Conservation (phyloP, 1,139 yeast species). For the Blastobotrys proliferans region DNA sequence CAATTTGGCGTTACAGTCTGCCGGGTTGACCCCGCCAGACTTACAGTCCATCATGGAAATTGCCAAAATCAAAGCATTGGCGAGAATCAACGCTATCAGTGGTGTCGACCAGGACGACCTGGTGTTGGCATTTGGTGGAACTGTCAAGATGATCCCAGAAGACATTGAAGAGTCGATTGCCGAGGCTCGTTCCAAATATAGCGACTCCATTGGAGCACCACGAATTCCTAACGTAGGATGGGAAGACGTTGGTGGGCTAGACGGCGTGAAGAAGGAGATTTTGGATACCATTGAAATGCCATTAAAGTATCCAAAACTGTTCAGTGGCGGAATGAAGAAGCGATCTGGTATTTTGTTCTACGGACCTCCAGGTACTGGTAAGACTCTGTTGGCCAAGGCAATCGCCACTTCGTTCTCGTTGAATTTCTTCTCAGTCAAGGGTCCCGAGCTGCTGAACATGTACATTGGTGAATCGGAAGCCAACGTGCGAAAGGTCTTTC, state of each 20-base stretch:
- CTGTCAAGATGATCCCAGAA: slow-evolving; percentile 50
- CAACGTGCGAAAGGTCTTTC: slow-evolving; percentile 89
- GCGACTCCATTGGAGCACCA: slow-evolving; percentile 96
- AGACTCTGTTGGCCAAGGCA: slow-evolving; percentile 90
- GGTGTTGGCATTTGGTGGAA: slow-evolving; percentile 40
- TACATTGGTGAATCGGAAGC: slow-evolving; percentile 99
- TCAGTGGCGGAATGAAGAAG: slow-evolving; percentile 83
- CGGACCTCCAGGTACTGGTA: slow-evolving; percentile 99
- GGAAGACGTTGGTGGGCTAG: slow-evolving; percentile 94
- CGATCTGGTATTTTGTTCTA: slow-evolving; percentile 91
- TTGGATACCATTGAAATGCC: slow-evolving; percentile 96
- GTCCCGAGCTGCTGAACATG: slow-evolving; percentile 93
- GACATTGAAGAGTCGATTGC: slow-evolving; percentile 73
- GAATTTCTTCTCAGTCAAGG: slow-evolving; percentile 92
- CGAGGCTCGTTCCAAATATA: slow-evolving; percentile 79
- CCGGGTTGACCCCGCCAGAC: slow-evolving; percentile 89
- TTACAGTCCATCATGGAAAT: slow-evolving; percentile 64
- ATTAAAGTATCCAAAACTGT: slow-evolving; percentile 83
- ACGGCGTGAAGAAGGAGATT: slow-evolving; percentile 83
- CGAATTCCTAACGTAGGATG: slow-evolving; percentile 91
- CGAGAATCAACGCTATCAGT: slow-evolving; percentile 40
- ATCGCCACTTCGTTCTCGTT: slow-evolving; percentile 92
- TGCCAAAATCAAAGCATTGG: slow-evolving; percentile 57
- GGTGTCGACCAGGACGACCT: slow-evolving; percentile 21
- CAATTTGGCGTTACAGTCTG: slow-evolving; percentile 76